These are phyloP conservation scores for Evernia prunastri DNA, from an alignment of 495 filamentous ascomycete species.

Conservation along the genomic window DNA sequence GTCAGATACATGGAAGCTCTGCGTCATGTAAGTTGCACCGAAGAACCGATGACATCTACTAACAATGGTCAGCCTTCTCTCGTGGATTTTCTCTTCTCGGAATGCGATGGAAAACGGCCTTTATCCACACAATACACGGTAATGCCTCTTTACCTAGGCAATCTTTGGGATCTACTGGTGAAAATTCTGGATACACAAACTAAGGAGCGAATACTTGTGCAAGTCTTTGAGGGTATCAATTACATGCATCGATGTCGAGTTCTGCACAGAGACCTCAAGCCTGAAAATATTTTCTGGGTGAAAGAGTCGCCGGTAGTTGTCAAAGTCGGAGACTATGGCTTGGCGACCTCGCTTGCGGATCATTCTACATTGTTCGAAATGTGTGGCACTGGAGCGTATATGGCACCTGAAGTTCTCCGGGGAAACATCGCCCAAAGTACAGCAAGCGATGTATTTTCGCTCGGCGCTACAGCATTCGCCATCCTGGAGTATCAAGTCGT, in stretches of 20 bases:
- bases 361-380: background rate
- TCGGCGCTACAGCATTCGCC: background rate
- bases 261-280: background rate
- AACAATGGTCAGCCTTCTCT: background rate
- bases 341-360: background rate
- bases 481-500: too few species aligned
- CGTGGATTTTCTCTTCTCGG: background rate
- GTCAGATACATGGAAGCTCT: background rate
- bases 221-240: background rate
- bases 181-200: background rate
- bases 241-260: background rate
- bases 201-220: background rate
- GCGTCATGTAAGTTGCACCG: background rate
- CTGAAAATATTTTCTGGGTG: background rate
- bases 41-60: background rate
- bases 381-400: background rate
- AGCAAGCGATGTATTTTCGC: background rate
- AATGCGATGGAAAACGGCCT: background rate
- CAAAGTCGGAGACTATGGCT: background rate
- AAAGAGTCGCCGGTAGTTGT: background rate
- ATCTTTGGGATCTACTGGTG: background rate
- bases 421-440: rapidly evolving
- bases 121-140: background rate
- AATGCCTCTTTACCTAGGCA: background rate
- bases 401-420: background rate